phyloP scores from a whole-genome alignment of 23 red algal genomes.

The Gracilaria gracilis region DNA sequence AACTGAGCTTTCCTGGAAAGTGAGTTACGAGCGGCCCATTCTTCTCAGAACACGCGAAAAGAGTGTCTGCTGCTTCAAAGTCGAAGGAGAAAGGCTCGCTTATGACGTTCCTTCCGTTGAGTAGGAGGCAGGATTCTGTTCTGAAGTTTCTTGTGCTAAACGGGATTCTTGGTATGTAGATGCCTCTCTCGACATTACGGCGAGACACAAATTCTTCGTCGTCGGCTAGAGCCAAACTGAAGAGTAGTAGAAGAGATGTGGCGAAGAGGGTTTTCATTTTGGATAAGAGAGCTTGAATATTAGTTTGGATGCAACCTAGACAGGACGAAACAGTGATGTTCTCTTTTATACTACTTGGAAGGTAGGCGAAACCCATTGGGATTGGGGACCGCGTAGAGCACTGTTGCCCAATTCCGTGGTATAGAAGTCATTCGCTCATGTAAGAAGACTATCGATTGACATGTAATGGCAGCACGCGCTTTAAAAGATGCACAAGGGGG shows the following conservation, averaged over 20 bases:
- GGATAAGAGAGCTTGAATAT: not conserved
- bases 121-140: not conserved
- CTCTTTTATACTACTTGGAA: not conserved
- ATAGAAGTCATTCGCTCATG: not conserved
- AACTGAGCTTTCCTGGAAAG: not conserved
- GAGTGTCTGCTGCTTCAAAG: constrained; percentile 12
- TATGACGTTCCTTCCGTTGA: constrained; percentile 5
- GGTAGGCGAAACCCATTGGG: not conserved
- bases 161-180: not conserved
- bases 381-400: not conserved
- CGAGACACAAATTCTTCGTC: not conserved
- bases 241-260: not conserved
- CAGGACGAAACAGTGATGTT: not conserved
- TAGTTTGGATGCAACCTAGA: not conserved
- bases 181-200: not conserved
- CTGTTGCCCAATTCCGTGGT: constrained; percentile 5
- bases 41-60: constrained; percentile 9
- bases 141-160: not conserved
- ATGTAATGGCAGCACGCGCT: not conserved
- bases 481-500: not conserved
- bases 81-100: not conserved
- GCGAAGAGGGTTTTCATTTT: not conserved
- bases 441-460: not conserved
- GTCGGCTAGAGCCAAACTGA: not conserved
- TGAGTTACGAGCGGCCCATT: not conserved